Base-by-base conservation (phyloP, 2,329 filamentous ascomycete species). In the Monilinia laxa region DNA sequence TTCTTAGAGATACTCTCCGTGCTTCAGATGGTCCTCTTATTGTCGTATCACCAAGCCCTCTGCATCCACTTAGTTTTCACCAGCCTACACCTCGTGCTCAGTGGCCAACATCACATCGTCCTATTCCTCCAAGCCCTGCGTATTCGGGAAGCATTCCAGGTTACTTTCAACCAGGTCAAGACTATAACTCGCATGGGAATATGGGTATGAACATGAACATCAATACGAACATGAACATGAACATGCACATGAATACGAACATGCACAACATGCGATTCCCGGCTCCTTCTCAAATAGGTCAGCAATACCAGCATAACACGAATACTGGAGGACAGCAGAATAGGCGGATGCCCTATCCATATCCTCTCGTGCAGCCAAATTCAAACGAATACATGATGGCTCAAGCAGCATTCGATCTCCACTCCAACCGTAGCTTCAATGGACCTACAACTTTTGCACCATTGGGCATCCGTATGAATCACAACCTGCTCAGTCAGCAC, bases 41-140 rank as follows among this genome's bases (percentile, higher is more conserved):
- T 11, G 4, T 31, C 23, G 23, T 52, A 25, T 2, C n/a, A 9
- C n/a, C n/a, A 1, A 60, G 49, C n/a, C 31, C 45, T 60, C 16
- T 51, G 10, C 45, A 60, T 7, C 45, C 58, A 4, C 12, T 28
- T 3, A 60, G 58, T n/a, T 60, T 60, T 38, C 58, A 60, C 23
- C 45, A 51, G 16, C 58, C 58, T 38, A 60, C 58, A 1, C 45
- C 58, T 51, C 58, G 58, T 11, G 57, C 28, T 18, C 7, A 9
- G 35, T 60, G 58, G 58, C 58, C 45, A 12, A 60, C 45, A 18
- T 60, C n/a, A 12, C 58, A 20, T 12, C 42, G 31, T 20, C 58
- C 28, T 3, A 60, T 60, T 25, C 58, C 58, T 20, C 58, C 20
- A 6, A 60, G 38, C 11, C 58, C 58, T 60, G 58, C 58, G 28